Percentiles rank a stretch among this genome's conserved stretches.
These are phyloP conservation scores for Climacium dendroides DNA, from an alignment of 225 moss, liverwort and hornwort genomes.

Conservation along the genomic window DNA sequence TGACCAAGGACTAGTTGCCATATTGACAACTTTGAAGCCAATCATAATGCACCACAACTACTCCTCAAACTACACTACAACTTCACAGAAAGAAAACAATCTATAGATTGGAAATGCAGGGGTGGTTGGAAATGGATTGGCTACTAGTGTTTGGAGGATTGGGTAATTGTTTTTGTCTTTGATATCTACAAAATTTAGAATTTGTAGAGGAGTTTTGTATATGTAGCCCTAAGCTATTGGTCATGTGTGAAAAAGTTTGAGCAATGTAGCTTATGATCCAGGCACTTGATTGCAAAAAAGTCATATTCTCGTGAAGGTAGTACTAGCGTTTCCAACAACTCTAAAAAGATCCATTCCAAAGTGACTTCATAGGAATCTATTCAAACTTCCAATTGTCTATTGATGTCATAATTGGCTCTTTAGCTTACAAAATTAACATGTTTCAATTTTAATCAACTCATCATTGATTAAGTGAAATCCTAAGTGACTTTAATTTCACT, in stretches of 20 bases:
- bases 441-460: not conserved
- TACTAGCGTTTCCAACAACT: too few species aligned
- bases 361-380: accelerated
- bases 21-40: too few species aligned
- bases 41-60: too few species aligned
- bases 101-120: too few species aligned
- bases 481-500: too few species aligned
- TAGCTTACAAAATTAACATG: too few species aligned
- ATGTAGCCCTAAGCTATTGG: accelerated
- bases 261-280: accelerated
- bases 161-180: accelerated
- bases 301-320: accelerated
- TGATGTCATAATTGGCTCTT: accelerated
- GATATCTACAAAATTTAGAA: not conserved
- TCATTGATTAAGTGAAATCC: not conserved
- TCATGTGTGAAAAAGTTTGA: accelerated
- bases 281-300: not conserved
- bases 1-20: too few species aligned
- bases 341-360: not conserved
- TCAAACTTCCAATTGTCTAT: not conserved
- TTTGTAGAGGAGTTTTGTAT: not conserved
- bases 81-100: too few species aligned
- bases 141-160: not conserved
- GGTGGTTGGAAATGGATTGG: too few species aligned
- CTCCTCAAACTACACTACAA: too few species aligned